Percentiles rank a stretch among this genome's conserved stretches.
Evolutionary conservation across 176 grass and related monocot genomes (phyloP).

Genomic region (Pharus latifolius): DNA sequence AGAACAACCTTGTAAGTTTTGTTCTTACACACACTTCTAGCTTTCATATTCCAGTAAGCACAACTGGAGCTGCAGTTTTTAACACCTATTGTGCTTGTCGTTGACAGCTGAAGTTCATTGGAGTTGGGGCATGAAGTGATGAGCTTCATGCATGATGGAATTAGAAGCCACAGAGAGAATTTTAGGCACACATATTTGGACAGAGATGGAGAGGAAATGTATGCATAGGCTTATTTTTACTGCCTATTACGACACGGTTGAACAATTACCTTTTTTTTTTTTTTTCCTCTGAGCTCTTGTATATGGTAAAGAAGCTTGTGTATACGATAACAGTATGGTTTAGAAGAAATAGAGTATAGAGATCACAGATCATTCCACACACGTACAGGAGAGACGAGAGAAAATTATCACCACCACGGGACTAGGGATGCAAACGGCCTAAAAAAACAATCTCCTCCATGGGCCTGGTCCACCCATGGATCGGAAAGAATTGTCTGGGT

Average conservation of each 20-base stretch:
- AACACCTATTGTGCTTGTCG: neutral
- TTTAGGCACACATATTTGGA: constrained; percentile 12
- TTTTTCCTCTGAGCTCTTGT: constrained; percentile 17
- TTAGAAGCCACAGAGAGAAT: neutral
- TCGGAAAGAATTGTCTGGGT: too few relatives aligned
- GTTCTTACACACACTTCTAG: neutral
- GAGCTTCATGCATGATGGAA: neutral
- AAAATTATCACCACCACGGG: too few relatives aligned
- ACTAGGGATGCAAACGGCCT: too few relatives aligned
- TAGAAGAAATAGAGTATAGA: constrained; percentile 12
- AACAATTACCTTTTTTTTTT: constrained; percentile 2
- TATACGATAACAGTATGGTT: constrained; percentile 14
- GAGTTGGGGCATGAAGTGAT: constrained; percentile 27
- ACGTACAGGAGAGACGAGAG: neutral
- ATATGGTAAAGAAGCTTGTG: constrained; percentile 35
- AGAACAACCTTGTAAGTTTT: constrained; percentile 73
- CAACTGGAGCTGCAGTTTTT: neutral
- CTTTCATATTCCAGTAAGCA: neutral
- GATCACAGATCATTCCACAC: neutral
- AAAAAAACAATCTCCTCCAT: too few relatives aligned
- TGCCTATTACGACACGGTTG: neutral
- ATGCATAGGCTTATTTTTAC: constrained; percentile 39
- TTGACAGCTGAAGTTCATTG: constrained; percentile 45
- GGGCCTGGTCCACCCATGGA: too few relatives aligned
- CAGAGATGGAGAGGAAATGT: neutral